These are phyloP conservation scores for Suillus weaverae DNA, from an alignment of 768 basidiomycete genomes.

Conservation along the genomic window DNA sequence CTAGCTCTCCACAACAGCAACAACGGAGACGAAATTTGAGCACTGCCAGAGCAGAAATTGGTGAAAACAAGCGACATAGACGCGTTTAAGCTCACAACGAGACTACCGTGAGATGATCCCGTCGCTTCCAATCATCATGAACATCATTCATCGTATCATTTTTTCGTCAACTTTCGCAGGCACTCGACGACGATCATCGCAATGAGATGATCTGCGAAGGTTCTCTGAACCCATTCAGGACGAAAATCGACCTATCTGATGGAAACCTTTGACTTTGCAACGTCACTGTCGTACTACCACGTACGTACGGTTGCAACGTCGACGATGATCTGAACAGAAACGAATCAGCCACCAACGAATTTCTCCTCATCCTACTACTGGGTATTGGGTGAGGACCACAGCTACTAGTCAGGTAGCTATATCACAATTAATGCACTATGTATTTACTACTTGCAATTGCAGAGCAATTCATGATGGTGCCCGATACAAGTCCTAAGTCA, in stretches of 20 bases:
- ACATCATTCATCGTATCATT: background rate
- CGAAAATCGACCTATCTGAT: background rate
- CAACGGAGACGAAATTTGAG: background rate
- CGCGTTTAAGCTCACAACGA: background rate
- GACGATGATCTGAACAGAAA: background rate
- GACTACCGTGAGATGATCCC: constrained; percentile 1
- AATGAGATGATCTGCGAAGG: background rate
- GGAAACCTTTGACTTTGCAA: background rate
- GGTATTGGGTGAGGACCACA: background rate
- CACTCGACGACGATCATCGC: background rate
- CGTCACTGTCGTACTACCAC: background rate
- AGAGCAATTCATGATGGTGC: background rate
- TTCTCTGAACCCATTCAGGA: background rate
- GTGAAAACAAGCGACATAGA: background rate
- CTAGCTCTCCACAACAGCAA: background rate
- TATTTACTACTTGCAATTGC: background rate
- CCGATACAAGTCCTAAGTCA: background rate
- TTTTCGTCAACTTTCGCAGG: background rate
- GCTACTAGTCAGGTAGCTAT: background rate
- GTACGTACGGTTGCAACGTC: background rate
- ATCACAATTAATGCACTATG: background rate
- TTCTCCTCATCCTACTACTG: background rate
- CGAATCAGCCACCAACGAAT: background rate
- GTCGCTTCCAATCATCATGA: background rate
- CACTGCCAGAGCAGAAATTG: background rate